Conservation (phyloP, 768 basidiomycete species). For the Infundibulicybe gibba region DNA sequence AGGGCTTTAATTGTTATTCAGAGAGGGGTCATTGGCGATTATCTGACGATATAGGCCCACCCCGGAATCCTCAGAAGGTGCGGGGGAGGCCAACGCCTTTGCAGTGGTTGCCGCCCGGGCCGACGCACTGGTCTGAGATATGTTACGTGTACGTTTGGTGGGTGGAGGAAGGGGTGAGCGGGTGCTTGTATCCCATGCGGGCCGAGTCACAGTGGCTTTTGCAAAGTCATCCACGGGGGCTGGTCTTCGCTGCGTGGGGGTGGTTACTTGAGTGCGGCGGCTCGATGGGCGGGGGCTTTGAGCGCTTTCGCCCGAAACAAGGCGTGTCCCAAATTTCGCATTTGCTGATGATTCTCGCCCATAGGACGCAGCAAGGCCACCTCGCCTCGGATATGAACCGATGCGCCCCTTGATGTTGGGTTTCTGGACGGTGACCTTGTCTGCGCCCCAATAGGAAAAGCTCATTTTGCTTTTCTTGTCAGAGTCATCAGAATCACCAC, state of each 20-base stretch:
- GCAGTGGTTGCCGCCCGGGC: slow-evolving; percentile 35
- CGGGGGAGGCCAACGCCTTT: slow-evolving; percentile 61
- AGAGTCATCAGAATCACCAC: slow-evolving; percentile 73
- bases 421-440: slow-evolving; percentile 85
- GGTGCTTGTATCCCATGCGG: slow-evolving; percentile 71
- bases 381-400: slow-evolving; percentile 37
- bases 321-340: slow-evolving; percentile 87
- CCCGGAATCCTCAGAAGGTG: slow-evolving; percentile 78
- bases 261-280: slow-evolving; percentile 52
- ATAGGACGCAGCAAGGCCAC: slow-evolving; percentile 51
- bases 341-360: slow-evolving; percentile 83
- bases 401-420: slow-evolving; percentile 54
- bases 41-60: slow-evolving; percentile 83
- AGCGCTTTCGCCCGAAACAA: slow-evolving; percentile 61
- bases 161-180: slow-evolving; percentile 34
- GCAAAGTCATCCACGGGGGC: slow-evolving; percentile 56
- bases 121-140: slow-evolving; percentile 68
- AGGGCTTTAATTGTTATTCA: slow-evolving; percentile 40
- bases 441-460: slow-evolving; percentile 92
- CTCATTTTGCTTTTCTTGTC: slow-evolving; percentile 92
- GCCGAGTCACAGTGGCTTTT: slow-evolving; percentile 71
- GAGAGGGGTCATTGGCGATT: slow-evolving; percentile 69
- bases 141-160: slow-evolving; percentile 67
- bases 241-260: slow-evolving; percentile 39
- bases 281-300: slow-evolving; percentile 54